Conservation (phyloP, 805 yeast species). For the Candida sonorensis region DNA sequence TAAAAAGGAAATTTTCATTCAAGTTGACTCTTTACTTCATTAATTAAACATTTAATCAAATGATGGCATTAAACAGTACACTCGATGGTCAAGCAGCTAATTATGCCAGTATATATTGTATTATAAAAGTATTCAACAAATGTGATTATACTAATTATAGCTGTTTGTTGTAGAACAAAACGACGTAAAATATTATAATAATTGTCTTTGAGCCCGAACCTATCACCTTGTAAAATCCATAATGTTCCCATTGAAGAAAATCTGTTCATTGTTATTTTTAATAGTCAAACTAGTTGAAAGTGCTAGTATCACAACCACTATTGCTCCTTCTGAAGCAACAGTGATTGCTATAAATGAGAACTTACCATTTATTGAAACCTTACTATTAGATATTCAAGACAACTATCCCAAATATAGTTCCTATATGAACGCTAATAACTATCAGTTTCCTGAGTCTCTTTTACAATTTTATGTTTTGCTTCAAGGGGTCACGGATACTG, state of each 20-base stretch:
- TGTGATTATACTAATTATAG: no score
- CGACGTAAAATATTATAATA: no score
- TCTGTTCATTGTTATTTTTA: not conserved
- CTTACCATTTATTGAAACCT: slow-evolving; percentile 23
- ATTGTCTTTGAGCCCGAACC: no score
- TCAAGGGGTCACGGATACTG: slow-evolving; percentile 8
- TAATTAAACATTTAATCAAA: no score
- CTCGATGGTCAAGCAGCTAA: no score
- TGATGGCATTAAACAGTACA: no score
- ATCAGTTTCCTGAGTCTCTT: slow-evolving; percentile 23
- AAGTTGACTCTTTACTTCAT: no score
- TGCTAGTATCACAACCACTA: slow-evolving; percentile 14
- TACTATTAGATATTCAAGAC: slow-evolving; percentile 25
- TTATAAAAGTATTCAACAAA: no score
- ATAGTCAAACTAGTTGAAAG: not conserved
- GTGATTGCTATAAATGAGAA: slow-evolving; percentile 28
- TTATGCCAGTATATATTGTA: no score
- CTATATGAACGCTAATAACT: slow-evolving; percentile 25
- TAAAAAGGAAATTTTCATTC: slow-evolving; percentile 10
- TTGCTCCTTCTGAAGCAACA: slow-evolving; percentile 20
- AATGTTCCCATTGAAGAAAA: no score
- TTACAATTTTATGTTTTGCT: slow-evolving; percentile 24
- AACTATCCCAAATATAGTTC: slow-evolving; percentile 27
- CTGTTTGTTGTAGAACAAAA: no score
- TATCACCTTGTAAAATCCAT: no score